Conservation (phyloP, 192 early-diverging fungal species). For the Gigaspora rosea region DNA sequence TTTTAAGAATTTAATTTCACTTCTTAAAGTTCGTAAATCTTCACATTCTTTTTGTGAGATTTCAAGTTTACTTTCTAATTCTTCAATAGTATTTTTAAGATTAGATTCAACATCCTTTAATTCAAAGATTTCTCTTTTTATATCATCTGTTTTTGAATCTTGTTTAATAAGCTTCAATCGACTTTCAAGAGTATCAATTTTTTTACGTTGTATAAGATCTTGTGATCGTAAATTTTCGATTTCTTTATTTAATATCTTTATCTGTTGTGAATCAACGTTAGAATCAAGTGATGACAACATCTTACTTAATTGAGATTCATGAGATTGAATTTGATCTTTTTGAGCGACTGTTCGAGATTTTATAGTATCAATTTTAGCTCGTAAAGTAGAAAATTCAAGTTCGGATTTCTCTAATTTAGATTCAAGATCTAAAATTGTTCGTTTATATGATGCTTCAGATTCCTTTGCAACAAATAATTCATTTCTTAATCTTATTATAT, state of each 20-base stretch:
- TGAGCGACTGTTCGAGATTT: not conserved
- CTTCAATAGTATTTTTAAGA: conserved; percentile 2
- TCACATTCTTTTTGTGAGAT: conserved; percentile 1
- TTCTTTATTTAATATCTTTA: not conserved
- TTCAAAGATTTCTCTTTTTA: not conserved
- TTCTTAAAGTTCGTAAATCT: not conserved
- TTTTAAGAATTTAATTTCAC: not conserved
- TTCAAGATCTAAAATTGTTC: conserved; percentile 14
- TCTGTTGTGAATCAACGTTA: not conserved
- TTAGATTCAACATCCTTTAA: not conserved
- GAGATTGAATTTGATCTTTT: not conserved
- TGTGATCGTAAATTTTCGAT: not conserved
- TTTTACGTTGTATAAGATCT: not conserved
- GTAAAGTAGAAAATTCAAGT: not conserved
- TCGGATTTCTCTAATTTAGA: conserved; percentile 11
- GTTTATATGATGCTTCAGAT: not conserved
- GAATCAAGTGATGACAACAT: not conserved
- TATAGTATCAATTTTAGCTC: not conserved
- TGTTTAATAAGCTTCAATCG: not conserved
- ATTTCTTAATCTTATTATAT: not conserved
- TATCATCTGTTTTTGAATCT: not conserved
- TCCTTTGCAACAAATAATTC: not conserved
- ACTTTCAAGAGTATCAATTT: not conserved
- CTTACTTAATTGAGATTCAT: not conserved
- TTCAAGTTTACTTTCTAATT: conserved; percentile 8